Conservation (phyloP, 2,329 filamentous ascomycete genomes). For the Monosporascus sp. region DNA sequence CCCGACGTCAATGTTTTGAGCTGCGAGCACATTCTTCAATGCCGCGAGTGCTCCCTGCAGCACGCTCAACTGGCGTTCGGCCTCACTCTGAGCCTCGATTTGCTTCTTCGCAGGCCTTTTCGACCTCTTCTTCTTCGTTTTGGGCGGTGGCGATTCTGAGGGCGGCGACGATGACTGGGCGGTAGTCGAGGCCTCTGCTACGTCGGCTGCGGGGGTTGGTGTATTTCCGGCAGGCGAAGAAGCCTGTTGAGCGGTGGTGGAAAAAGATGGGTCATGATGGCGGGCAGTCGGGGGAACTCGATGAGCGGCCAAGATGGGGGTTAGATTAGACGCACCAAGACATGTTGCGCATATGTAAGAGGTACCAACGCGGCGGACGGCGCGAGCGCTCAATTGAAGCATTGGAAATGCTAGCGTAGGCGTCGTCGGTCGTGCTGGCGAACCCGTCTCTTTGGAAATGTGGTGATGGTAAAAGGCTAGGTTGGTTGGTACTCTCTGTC, state of each 20-base stretch:
- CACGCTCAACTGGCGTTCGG: conserved; percentile 24
- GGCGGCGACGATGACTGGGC: neutral
- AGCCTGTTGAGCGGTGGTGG: conserved; percentile 12
- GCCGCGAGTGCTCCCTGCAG: conserved; percentile 32
- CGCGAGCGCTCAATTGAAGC: conserved; percentile 27
- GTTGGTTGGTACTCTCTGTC: too few relatives aligned
- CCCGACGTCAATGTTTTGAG: conserved; percentile 24
- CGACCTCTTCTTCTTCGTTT: conserved; percentile 16
- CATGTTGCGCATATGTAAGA: conserved; percentile 25
- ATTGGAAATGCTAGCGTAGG: conserved; percentile 20
- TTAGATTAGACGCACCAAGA: conserved; percentile 8
- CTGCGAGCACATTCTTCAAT: conserved; percentile 32
- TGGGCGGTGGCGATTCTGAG: conserved; percentile 7
- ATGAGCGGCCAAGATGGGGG: conserved; percentile 1
- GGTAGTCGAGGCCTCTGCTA: neutral
- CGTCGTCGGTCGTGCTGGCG: neutral
- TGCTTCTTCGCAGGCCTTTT: conserved; percentile 16
- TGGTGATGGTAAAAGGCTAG: too few relatives aligned
- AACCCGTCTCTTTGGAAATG: too few relatives aligned
- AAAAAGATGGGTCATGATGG: conserved; percentile 14
- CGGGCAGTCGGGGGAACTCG: conserved; percentile 9
- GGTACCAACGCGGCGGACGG: conserved; percentile 21
- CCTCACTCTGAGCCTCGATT: conserved; percentile 5
- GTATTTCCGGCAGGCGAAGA: conserved; percentile 1
- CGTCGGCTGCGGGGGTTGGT: neutral